Conservation (phyloP, 768 basidiomycete species). For the Naganishia kalamii region DNA sequence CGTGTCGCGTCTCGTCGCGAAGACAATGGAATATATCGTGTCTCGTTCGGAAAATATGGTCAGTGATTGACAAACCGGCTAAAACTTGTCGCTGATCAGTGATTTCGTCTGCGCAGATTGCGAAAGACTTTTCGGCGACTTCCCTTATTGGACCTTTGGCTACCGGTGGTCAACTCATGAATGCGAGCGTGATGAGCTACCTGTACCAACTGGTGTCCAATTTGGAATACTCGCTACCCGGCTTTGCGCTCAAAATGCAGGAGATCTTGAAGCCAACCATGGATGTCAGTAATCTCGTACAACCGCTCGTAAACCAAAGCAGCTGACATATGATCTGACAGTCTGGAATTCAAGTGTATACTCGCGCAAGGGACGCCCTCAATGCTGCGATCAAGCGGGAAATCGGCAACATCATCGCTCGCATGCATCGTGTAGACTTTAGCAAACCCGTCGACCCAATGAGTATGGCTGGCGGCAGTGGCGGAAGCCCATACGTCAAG, state of each 20-base stretch:
- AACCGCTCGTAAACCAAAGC: neutral
- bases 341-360: slow-evolving; percentile 30
- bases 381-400: slow-evolving; percentile 62
- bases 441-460: slow-evolving; percentile 63
- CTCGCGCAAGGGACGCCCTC: slow-evolving; percentile 40
- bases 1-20: slow-evolving; percentile 66
- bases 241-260: slow-evolving; percentile 61
- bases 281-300: slow-evolving; percentile 49
- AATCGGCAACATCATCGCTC: slow-evolving; percentile 62
- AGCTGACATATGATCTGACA: neutral
- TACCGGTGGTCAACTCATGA: slow-evolving; percentile 69
- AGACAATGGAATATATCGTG: slow-evolving; percentile 64
- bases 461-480: slow-evolving; percentile 55
- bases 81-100: neutral
- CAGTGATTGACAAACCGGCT: slow-evolving; percentile 35
- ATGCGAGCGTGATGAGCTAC: slow-evolving; percentile 70
- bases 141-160: slow-evolving; percentile 69
- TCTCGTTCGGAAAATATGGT: slow-evolving; percentile 65
- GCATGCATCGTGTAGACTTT: slow-evolving; percentile 79
- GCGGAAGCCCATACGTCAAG: slow-evolving; percentile 80
- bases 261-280: slow-evolving; percentile 56
- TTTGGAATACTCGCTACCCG: slow-evolving; percentile 60
- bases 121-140: slow-evolving; percentile 70
- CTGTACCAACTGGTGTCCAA: slow-evolving; percentile 70
- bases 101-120: slow-evolving; percentile 50